Evolutionary conservation across 176 grass and related monocot genomes (phyloP).

Genomic region (Microstegium vimineum): DNA sequence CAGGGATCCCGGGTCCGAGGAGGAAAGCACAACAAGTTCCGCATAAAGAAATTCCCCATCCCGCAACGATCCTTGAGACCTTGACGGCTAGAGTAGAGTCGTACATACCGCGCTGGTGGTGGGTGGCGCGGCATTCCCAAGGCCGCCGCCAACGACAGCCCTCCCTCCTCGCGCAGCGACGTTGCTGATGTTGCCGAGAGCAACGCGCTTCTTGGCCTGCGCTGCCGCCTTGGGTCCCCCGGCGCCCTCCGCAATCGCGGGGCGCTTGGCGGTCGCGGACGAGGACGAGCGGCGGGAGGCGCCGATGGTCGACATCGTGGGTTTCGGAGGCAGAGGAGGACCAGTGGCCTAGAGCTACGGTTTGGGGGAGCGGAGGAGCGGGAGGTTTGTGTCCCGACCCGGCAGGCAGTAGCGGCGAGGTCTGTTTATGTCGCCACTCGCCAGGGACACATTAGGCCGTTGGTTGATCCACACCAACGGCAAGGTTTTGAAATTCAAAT

Average conservation of each 20-base stretch:
- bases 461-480: background rate
- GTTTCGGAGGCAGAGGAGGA: background rate
- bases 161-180: slow-evolving; percentile 6
- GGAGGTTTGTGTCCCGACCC: background rate
- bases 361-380: background rate
- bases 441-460: background rate
- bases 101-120: slow-evolving; percentile 37
- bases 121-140: slow-evolving; percentile 14
- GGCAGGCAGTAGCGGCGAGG: background rate
- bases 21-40: background rate
- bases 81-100: background rate
- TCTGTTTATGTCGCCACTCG: background rate
- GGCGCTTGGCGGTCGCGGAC: slow-evolving; percentile 50
- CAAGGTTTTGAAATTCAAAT: background rate
- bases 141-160: background rate
- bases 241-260: slow-evolving; percentile 35
- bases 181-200: slow-evolving; percentile 83
- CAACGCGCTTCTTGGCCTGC: slow-evolving; percentile 91
- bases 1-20: background rate
- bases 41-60: background rate
- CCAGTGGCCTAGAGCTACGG: background rate
- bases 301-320: slow-evolving; percentile 37
- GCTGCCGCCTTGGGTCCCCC: slow-evolving; percentile 6
- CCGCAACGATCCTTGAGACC: background rate
- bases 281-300: slow-evolving; percentile 26